Base-by-base conservation (phyloP, 2,329 filamentous ascomycete species). In the Calonectria pauciramosa region DNA sequence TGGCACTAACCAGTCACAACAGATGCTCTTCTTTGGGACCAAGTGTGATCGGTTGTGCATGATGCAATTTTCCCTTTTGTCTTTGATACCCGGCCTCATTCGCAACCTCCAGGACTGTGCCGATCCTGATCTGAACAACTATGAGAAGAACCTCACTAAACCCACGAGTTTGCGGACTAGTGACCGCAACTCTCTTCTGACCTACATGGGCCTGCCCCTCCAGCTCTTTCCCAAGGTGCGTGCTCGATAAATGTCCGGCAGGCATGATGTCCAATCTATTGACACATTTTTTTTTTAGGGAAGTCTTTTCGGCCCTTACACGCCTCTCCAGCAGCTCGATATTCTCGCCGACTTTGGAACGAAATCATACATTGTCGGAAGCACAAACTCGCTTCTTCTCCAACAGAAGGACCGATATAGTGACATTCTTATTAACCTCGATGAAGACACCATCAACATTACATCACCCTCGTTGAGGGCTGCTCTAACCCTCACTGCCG, bases 1-100 rank as follows among this genome's bases (percentile, higher is more conserved):
- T n/a, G 30, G 64, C 26, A 54, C 73, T 73, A 34, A 78, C 72
- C 72, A 34, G 77, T 66, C 34, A 60, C 20, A 11, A 34, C 32
- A 98, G 96, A 99, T 99, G 94, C 93, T 99, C 69, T 99, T 99
- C 87, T 99, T 99, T 82, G 96, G 97, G 76, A 96, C 96, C n/a
- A 93, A 96, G 80, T 99, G 97, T 85, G 97, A 99, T 85, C 91
- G 94, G 77, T 88, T 99, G 79, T 99, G 97, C 90, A 98, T 99
- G 94, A 96, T 98, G 86, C 97, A 99, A 85, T 99, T 99, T 87
- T 97, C 96, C 54, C 91, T 99, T 59, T 94, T 99, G 80, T 98
- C 96, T 68, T 89, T 99, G 82, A 97, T 99, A 87, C 97, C 97
- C 60, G 96, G 96, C 74, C 91, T 99, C 72, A 93, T 99, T 82